Evolutionary conservation across 257 asterid species (phyloP), one percentile per base, ranked within the genome.

Genomic region (Nicotiana paniculata): DNA sequence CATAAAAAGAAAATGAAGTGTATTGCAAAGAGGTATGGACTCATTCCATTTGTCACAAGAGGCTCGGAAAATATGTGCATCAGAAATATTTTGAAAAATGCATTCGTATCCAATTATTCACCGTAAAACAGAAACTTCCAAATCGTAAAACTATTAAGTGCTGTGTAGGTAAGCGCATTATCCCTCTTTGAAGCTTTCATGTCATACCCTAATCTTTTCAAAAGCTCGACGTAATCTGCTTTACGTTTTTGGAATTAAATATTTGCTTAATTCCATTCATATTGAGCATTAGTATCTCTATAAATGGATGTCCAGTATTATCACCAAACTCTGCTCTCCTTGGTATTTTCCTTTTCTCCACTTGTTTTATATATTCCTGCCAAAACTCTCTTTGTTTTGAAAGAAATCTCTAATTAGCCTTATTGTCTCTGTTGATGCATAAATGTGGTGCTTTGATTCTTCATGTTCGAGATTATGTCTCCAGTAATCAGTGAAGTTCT

Each of bases 401-500:
- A 28, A 7, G 8, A 64, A 5, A 64, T 1, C 32, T 28, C 32
- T 66, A 32, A 66, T 64, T 67, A 35, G 76, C 76, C 53, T 48
- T 43, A 43, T 43, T 37, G 8, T 39, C 8, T 69, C 32, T 81
- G 30, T 68, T 26, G 70, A 55, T 53, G 33, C 39, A 39, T 28
- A 87, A 81, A 85, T 89, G 85, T 82, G 83, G 83, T 79, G 81
- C 37, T 62, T 62, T 51, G 33, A 33, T 61, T 66, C 3, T 77
- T 17, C 21, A 66, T 77, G 63, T 21, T 64, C 26, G 6, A 46
- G 75, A 81, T 51, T 82, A 91, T 89, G 92, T 88, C 89, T 32
- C 81, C 88, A 61, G 82, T 89, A 18, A 86, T 86, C 10, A 43
- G 58, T 70, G 77, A 70, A 43, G 12, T 70, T 43, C 58, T 21